Evolutionary conservation across 495 filamentous ascomycete species (phyloP), one percentile per base, ranked within the genome.

Genomic region (Penicillium fimorum): DNA sequence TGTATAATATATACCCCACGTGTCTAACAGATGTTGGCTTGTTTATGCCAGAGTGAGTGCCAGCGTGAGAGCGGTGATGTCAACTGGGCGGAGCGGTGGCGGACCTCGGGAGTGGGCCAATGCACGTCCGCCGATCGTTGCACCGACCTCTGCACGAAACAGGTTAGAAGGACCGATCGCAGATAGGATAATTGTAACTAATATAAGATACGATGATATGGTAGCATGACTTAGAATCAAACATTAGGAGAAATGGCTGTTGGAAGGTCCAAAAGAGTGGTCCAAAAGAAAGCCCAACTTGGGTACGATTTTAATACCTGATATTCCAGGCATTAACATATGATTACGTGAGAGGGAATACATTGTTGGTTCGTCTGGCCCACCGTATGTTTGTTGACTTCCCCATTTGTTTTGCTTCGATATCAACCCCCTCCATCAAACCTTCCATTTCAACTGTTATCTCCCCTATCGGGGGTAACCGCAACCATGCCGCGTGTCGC

Each of bases 401-500:
- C 62, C 61, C 57, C 64, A 57, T 63, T 61, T 67, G 61, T 64
- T 68, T 64, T 55, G 57, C 32, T 18, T 47, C 25, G 33, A 27
- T n/a, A 32, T 54, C 41, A 29, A 46, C 44, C 35, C 35, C 10
- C 54, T 53, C 37, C 54, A 50, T 58, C 50, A 50, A 44, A 11
- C 55, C 33, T 44, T 43, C 50, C 54, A 24, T 56, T 48, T 42
- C 27, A 22, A 50, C 44, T 41, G 35, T 48, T 56, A 44, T 50
- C 56, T 60, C 64, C 69, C 64, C 66, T 59, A 60, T 60, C 61
- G 61, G 63, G 63, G 64, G 63, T 24, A 66, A 64, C 61, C 62
- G 57, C 58, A 65, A 85, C 66, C 57, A 92, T 92, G 88, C 86
- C 88, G 78, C 84, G 88, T 71, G 85, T 89, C 57, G 79, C 83